Evolutionary conservation across 1,284 basidiomycete species (phyloP), one percentile per base, ranked within the genome.

Genomic region (Marasmius fiardii): DNA sequence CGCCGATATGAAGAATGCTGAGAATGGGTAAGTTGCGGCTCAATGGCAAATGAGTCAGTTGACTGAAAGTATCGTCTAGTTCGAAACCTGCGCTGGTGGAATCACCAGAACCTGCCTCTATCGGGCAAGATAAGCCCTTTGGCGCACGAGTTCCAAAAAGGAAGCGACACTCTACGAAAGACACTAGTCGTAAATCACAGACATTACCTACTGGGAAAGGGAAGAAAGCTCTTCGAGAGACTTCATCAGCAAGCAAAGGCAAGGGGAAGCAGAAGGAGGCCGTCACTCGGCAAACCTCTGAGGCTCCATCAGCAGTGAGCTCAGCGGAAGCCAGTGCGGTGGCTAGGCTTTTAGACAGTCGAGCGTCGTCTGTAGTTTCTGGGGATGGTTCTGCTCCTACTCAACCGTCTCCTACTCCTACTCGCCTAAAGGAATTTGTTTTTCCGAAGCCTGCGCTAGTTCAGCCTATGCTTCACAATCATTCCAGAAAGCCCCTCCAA

Each of bases 291-390:
- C 54, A 58, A 18, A 35, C 34, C 51, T 52, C 60, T 52, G 61
- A 54, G 53, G 61, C 57, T 4, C 51, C 57, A 14, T 53, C 52
- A n/a, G 43, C 31, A 5, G 63, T 64, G 8, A 72, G 69, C 31
- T 76, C 76, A 37, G 67, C n/a, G n/a, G n/a, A 71, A 51, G 69
- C 71, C 24, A 74, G 67, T 43, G 63, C 65, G 7, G 67, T 71
- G 2, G 67, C 68, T n/a, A 69, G 65, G 43, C 61, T 78, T 55
- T 65, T 75, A 28, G 60, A 60, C 43, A 73, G 72, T 51, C 64
- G 61, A 45, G 71, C 77, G 18, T 81, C 81, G 6, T 83, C 82
- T 23, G 69, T 81, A 16, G 71, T 61, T 3, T 81, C 80, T 7
- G 70, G 71, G n/a, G 65, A 64, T 39, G 68, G 68, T 37, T 64